These are phyloP conservation scores for Ilyonectria destructans DNA, from an alignment of 2,329 filamentous ascomycete genomes.

Conservation along the genomic window DNA sequence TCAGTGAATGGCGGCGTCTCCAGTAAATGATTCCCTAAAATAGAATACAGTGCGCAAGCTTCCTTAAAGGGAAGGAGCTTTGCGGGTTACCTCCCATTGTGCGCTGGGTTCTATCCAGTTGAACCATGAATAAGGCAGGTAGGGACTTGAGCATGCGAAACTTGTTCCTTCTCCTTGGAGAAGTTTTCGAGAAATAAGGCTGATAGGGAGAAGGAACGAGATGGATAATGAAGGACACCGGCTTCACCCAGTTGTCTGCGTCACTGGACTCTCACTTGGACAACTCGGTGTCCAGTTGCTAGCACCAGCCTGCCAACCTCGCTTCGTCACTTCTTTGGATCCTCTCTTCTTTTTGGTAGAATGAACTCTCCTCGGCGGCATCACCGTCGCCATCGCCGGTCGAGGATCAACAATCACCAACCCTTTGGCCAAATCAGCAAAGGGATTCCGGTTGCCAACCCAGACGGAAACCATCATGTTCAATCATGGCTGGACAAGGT, in stretches of 20 bases:
- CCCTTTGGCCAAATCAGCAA: neutral
- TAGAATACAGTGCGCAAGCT: neutral
- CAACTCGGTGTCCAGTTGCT: neutral
- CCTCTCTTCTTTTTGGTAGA: neutral
- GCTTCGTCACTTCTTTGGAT: neutral
- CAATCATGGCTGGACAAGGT: slow-evolving; percentile 13
- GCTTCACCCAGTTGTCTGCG: neutral
- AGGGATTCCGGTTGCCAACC: no score
- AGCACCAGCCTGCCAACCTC: neutral
- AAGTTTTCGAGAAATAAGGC: neutral
- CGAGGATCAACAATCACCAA: neutral
- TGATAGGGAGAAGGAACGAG: neutral
- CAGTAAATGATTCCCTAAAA: neutral
- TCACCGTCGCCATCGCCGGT: neutral
- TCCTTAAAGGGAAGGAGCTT: neutral
- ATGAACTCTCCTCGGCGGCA: slow-evolving; percentile 12
- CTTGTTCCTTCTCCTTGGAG: neutral
- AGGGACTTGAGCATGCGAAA: neutral
- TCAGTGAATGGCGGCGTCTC: neutral
- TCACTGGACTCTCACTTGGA: neutral
- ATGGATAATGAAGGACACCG: neutral
- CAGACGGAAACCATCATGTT: neutral
- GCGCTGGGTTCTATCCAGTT: neutral
- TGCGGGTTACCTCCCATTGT: neutral
- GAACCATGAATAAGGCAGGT: neutral